These are phyloP conservation scores for Pezicula neosporulosa DNA, from an alignment of 2,329 filamentous ascomycete species.

Conservation along the genomic window DNA sequence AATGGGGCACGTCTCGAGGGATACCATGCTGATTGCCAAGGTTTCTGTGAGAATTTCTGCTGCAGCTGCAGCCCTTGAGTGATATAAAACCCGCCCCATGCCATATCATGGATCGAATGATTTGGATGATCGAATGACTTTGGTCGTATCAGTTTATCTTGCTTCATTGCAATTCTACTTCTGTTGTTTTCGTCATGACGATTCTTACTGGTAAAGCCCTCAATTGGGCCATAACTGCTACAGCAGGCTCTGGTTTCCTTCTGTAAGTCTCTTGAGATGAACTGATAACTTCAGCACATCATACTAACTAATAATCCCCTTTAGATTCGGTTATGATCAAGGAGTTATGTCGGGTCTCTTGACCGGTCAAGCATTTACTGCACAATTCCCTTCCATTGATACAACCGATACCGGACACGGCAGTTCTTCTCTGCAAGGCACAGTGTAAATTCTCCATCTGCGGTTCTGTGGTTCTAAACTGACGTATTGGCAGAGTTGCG, in stretches of 20 bases:
- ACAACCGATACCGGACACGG: conserved; percentile 31
- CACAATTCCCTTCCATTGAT: conserved; percentile 48
- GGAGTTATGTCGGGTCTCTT: conserved; percentile 71
- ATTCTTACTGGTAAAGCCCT: conserved; percentile 29
- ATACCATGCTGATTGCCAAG: neutral
- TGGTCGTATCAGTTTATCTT: neutral
- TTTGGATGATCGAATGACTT: neutral
- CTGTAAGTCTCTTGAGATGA: conserved; percentile 19
- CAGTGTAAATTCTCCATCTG: conserved; percentile 26
- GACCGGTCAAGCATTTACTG: conserved; percentile 58
- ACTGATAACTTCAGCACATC: neutral
- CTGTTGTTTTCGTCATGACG: conserved; percentile 11
- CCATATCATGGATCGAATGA: neutral
- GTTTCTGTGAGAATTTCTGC: neutral
- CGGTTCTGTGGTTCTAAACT: neutral
- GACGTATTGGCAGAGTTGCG: conserved; percentile 25
- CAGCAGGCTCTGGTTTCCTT: conserved; percentile 34
- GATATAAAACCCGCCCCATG: neutral
- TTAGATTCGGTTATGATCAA: conserved; percentile 58
- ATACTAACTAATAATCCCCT: conserved; percentile 31
- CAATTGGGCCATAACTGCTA: conserved; percentile 34
- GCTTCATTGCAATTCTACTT: neutral
- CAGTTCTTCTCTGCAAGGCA: conserved; percentile 40
- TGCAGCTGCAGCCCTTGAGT: too few relatives aligned
- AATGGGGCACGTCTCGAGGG: neutral